A percentile compares a stretch with the other conserved stretches of the same genome.
Conservation (phyloP, 2,329 filamentous ascomycete species). For the Pestalotiopsis sp. region DNA sequence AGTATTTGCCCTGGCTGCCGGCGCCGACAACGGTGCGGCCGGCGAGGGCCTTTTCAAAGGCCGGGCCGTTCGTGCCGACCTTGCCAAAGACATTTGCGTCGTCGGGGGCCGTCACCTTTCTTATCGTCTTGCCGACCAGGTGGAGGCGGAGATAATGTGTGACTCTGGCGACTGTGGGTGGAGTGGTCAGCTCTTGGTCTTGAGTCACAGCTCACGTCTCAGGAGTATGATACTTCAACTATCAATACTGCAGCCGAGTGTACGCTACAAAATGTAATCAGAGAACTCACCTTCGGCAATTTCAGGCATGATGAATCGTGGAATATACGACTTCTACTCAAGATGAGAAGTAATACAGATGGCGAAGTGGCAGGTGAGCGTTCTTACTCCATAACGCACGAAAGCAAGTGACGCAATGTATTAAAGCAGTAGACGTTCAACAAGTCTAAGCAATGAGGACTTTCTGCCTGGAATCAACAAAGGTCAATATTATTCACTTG, state of each 20-base stretch:
- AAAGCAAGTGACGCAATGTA: background rate
- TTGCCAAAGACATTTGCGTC: slow-evolving; percentile 91
- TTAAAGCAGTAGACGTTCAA: no score
- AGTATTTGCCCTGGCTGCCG: slow-evolving; percentile 94
- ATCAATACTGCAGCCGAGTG: background rate
- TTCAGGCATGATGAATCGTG: slow-evolving; percentile 26
- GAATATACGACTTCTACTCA: background rate
- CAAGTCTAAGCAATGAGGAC: no score
- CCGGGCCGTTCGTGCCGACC: slow-evolving; percentile 75
- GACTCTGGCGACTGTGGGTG: slow-evolving; percentile 72
- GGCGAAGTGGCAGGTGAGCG: background rate
- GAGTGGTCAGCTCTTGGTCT: background rate
- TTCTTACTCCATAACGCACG: background rate
- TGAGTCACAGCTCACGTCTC: background rate
- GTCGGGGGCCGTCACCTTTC: slow-evolving; percentile 70
- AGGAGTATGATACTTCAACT: background rate
- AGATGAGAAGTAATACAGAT: background rate
- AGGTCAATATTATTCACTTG: no score
- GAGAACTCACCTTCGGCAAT: slow-evolving; percentile 29
- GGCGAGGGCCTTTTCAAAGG: slow-evolving; percentile 72
- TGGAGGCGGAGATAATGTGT: slow-evolving; percentile 83
- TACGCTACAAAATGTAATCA: background rate
- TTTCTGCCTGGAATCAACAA: no score
- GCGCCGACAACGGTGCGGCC: slow-evolving; percentile 73
- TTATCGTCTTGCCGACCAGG: slow-evolving; percentile 82